A percentile compares a stretch with the other conserved stretches of the same genome.
phyloP scores from a whole-genome alignment of 345 rosid genomes.

The Dimocarpus longan region DNA sequence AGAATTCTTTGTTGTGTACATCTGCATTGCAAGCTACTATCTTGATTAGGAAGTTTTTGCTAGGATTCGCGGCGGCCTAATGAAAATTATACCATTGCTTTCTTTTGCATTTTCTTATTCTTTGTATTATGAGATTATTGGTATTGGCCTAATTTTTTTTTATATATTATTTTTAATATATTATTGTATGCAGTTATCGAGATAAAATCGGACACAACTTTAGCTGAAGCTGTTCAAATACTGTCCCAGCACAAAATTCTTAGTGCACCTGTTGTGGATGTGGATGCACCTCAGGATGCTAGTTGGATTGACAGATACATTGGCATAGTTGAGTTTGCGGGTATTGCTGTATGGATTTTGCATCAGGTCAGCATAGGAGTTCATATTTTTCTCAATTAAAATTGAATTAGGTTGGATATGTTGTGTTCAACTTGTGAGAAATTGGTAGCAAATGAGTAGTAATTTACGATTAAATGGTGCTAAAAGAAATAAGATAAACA shows the following conservation, averaged over 20 bases:
- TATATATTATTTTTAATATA: too few species aligned
- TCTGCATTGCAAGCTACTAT: neutral
- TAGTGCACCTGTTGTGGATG: conserved; percentile 89
- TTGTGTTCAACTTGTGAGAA: neutral
- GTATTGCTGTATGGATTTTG: conserved; percentile 94
- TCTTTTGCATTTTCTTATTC: neutral
- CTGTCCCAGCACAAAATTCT: conserved; percentile 67
- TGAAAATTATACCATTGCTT: neutral
- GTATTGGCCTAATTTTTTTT: neutral
- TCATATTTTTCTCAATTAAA: neutral
- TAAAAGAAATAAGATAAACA: neutral
- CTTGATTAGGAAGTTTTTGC: conserved; percentile 8
- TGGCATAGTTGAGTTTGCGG: conserved; percentile 94
- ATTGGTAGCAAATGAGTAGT: neutral
- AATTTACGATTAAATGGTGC: neutral
- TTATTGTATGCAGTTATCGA: conserved; percentile 57
- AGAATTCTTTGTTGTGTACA: too few species aligned
- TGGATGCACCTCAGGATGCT: conserved; percentile 79
- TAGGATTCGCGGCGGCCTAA: neutral
- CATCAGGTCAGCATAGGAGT: conserved; percentile 64
- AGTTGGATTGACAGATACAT: conserved; percentile 92
- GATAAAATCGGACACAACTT: conserved; percentile 76
- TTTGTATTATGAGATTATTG: neutral
- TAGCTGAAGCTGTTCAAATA: conserved; percentile 84
- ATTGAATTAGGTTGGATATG: neutral